A percentile compares a stretch with the other conserved stretches of the same genome.
These are phyloP conservation scores for Microascus cirrosus DNA, from an alignment of 2,329 filamentous ascomycete species.

Conservation along the genomic window DNA sequence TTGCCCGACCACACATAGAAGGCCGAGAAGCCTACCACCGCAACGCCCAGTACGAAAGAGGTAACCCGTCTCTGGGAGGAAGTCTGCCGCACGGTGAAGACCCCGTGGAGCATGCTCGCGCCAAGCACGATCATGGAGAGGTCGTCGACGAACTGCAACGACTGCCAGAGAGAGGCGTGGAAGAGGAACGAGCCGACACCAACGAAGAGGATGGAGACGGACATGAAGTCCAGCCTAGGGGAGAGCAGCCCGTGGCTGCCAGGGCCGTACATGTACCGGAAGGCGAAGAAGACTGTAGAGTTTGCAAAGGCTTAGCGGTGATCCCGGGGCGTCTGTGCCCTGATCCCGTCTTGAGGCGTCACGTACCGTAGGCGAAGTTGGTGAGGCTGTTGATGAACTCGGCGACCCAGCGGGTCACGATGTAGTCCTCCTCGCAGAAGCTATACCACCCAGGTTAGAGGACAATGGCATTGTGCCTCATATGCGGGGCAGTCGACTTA, in stretches of 20 bases:
- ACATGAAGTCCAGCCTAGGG: constrained; percentile 26
- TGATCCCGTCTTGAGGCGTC: background rate
- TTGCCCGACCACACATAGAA: constrained; percentile 29
- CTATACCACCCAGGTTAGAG: constrained; percentile 9
- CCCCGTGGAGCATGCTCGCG: constrained; percentile 38
- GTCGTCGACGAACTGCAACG: constrained; percentile 38
- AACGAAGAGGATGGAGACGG: constrained; percentile 25
- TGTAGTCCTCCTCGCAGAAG: constrained; percentile 36
- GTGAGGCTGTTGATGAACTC: constrained; percentile 32
- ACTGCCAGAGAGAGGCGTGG: constrained; percentile 31
- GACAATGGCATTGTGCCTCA: constrained; percentile 9
- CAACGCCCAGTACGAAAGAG: constrained; percentile 25
- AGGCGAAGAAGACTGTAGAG: constrained; percentile 26
- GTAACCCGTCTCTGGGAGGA: constrained; percentile 17
- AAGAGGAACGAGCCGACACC: constrained; percentile 30
- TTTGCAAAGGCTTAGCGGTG: background rate
- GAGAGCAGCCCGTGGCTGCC: constrained; percentile 17
- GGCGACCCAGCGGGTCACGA: constrained; percentile 27
- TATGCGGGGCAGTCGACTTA: constrained; percentile 10
- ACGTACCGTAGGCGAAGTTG: constrained; percentile 20
- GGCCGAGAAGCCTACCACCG: constrained; percentile 23
- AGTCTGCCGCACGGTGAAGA: constrained; percentile 31
- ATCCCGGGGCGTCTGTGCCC: background rate
- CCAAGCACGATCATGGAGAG: constrained; percentile 46
- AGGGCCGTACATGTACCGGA: constrained; percentile 23